Conservation (phyloP, 345 rosid species). For the Camelina sativa region DNA sequence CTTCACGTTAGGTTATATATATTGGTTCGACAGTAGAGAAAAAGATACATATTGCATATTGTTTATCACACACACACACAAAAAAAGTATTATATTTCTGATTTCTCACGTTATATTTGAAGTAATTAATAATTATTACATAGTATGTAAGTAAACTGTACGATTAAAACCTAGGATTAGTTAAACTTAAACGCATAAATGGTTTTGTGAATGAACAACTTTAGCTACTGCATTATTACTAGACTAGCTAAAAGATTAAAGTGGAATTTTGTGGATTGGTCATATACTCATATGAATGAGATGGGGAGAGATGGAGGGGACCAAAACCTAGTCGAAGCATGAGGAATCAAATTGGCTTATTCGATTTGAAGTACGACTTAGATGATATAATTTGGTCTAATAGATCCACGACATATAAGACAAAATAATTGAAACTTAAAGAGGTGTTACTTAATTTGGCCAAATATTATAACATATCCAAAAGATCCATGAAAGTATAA, state of each 20-base stretch:
- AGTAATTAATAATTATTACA: no score
- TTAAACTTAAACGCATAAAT: no score
- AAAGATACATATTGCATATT: no score
- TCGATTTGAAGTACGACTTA: constrained; percentile 25
- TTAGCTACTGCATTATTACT: constrained; percentile 11
- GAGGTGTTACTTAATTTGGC: constrained; percentile 31
- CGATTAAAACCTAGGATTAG: no score
- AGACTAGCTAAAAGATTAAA: background rate
- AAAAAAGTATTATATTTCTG: no score
- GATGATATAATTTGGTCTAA: constrained; percentile 35
- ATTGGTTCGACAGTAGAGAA: no score
- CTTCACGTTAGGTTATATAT: no score
- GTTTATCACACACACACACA: no score
- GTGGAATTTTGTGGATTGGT: constrained; percentile 10
- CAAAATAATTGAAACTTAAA: constrained; percentile 40
- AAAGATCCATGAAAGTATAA: background rate
- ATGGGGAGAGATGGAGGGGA: constrained; percentile 18
- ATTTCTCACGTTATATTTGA: no score
- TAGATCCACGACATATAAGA: constrained; percentile 23
- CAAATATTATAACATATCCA: constrained; percentile 32
- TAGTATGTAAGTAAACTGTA: no score
- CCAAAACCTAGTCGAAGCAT: constrained; percentile 15
- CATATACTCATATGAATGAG: background rate
- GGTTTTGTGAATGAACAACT: background rate
- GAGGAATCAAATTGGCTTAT: constrained; percentile 31